Evolutionary conservation across 2,329 filamentous ascomycete genomes (phyloP).

Genomic region (Nigrospora osmanthi): DNA sequence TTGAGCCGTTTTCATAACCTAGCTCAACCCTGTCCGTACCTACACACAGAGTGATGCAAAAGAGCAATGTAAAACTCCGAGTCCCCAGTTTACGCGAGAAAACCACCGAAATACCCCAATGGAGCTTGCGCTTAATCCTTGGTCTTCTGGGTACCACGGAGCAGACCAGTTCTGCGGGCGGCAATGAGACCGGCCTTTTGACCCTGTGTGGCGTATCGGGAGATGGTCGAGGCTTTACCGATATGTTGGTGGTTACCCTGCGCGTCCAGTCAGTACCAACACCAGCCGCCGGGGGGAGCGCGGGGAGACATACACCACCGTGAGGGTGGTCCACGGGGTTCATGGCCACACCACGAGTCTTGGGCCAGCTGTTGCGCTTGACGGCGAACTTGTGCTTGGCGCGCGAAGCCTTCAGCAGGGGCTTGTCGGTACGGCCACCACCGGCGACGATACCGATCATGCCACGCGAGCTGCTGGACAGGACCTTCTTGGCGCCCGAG

Average conservation of each 20-base stretch:
- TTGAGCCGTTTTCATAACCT: slow-evolving; percentile 24
- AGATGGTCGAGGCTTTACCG: slow-evolving; percentile 99
- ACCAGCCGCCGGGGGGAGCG: too few relatives aligned
- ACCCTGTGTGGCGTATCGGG: slow-evolving; percentile 92
- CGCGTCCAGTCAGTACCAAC: slow-evolving; percentile 31
- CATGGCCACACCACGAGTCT: slow-evolving; percentile 99
- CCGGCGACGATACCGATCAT: slow-evolving; percentile 99
- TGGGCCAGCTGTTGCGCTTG: slow-evolving; percentile 99
- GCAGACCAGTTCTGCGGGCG: slow-evolving; percentile 97
- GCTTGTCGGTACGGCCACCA: slow-evolving; percentile 99
- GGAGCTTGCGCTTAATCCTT: slow-evolving; percentile 69
- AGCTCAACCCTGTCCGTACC: slow-evolving; percentile 30
- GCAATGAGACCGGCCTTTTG: slow-evolving; percentile 99
- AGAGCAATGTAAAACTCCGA: slow-evolving; percentile 56
- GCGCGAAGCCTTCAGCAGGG: slow-evolving; percentile 96
- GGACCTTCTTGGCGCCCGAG: slow-evolving; percentile 97
- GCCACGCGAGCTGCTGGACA: slow-evolving; percentile 84
- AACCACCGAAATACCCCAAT: slow-evolving; percentile 23
- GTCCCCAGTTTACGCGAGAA: slow-evolving; percentile 49
- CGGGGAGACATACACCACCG: slow-evolving; percentile 62
- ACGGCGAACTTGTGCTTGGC: slow-evolving; percentile 99
- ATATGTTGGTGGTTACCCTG: slow-evolving; percentile 99
- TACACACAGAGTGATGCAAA: slow-evolving; percentile 42
- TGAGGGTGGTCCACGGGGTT: slow-evolving; percentile 99
- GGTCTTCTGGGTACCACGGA: slow-evolving; percentile 99